These are phyloP conservation scores for Pseudogymnoascus sp. DNA, from an alignment of 2,329 filamentous ascomycete species.

Conservation along the genomic window DNA sequence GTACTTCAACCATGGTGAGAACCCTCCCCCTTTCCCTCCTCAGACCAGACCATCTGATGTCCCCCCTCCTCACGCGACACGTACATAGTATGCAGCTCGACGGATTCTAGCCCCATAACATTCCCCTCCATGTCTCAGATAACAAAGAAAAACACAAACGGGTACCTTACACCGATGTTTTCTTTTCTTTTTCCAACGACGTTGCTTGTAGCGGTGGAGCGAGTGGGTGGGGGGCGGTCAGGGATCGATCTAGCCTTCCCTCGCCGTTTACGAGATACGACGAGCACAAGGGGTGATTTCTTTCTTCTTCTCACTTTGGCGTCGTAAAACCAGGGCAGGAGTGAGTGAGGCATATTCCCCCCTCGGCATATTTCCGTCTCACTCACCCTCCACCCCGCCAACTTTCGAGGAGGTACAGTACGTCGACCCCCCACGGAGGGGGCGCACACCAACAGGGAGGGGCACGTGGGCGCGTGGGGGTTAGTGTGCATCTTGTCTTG, in stretches of 20 bases:
- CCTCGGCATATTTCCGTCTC: too few species aligned
- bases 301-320: too few species aligned
- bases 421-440: too few species aligned
- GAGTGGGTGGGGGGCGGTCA: neutral
- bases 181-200: neutral
- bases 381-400: too few species aligned
- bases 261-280: too few species aligned
- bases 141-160: neutral
- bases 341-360: too few species aligned
- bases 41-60: neutral
- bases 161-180: slow-evolving; percentile 6
- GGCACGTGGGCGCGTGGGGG: neutral
- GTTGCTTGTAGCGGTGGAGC: neutral
- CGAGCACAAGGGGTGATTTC: too few species aligned
- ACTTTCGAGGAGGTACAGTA: too few species aligned
- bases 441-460: neutral
- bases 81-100: neutral
- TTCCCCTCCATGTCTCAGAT: neutral
- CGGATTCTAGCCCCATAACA: neutral
- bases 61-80: neutral
- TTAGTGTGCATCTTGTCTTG: neutral
- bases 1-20: neutral
- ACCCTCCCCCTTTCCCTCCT: neutral
- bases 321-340: too few species aligned
- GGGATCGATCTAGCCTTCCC: neutral